Conservation (phyloP, 2,329 filamentous ascomycete genomes). For the Aspergillus sp. region DNA sequence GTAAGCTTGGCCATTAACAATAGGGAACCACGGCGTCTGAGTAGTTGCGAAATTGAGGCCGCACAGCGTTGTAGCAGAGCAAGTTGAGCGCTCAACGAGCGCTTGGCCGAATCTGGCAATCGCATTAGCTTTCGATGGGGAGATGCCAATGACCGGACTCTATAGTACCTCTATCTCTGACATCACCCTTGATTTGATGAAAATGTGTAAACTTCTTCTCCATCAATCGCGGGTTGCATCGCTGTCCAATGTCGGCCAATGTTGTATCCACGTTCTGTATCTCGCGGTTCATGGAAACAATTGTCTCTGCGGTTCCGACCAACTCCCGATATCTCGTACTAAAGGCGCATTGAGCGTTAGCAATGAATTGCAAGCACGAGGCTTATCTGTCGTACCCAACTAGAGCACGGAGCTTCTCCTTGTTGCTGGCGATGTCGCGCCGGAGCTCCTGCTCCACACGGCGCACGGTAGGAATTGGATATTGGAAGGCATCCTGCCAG, state of each 20-base stretch:
- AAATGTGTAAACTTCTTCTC: constrained; percentile 64
- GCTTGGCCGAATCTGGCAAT: constrained; percentile 41
- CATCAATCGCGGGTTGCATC: constrained; percentile 72
- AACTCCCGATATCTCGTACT: constrained; percentile 79
- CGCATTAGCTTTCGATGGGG: constrained; percentile 15
- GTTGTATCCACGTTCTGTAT: constrained; percentile 72
- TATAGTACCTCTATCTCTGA: constrained; percentile 32
- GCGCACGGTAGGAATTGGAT: constrained; percentile 62
- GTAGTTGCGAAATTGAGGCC: constrained; percentile 51
- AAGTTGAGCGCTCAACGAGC: constrained; percentile 56
- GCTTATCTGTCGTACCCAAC: constrained; percentile 55
- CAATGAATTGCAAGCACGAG: not conserved
- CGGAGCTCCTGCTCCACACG: constrained; percentile 65
- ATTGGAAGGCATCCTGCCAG: constrained; percentile 69
- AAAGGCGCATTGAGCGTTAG: constrained; percentile 14
- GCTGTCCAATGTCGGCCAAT: constrained; percentile 69
- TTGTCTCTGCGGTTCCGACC: constrained; percentile 88
- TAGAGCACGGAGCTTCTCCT: constrained; percentile 64
- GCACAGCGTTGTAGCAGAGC: constrained; percentile 59
- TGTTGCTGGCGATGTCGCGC: constrained; percentile 61
- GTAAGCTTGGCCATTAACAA: constrained; percentile 67
- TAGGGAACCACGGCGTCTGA: constrained; percentile 52
- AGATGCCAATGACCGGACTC: not conserved
- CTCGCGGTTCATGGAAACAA: constrained; percentile 80
- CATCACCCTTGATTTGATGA: constrained; percentile 45